Conservation (phyloP, 371 early-diverging fungal species). For the Mucor sp. region DNA sequence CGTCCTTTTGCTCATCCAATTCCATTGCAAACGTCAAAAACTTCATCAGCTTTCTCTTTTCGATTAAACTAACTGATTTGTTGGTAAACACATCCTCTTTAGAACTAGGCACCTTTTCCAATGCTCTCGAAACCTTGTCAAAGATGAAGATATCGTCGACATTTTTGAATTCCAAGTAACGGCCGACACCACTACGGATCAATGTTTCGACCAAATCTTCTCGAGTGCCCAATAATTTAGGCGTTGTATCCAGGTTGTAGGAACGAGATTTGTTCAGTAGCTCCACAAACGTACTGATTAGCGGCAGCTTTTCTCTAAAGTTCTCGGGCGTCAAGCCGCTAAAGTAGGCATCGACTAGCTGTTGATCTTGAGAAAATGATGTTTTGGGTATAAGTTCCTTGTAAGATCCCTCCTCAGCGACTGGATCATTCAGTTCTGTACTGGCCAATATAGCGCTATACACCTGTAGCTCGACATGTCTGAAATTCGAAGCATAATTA, state of each 20-base stretch:
- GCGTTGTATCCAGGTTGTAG: constrained; percentile 81
- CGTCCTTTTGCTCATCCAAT: constrained; percentile 29
- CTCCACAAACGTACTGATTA: constrained; percentile 21
- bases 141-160: constrained; percentile 71
- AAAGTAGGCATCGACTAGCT: background rate
- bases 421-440: background rate
- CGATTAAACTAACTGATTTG: constrained; percentile 71
- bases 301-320: background rate
- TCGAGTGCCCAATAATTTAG: constrained; percentile 74
- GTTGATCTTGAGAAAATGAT: background rate
- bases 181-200: constrained; percentile 80
- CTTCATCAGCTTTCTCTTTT: constrained; percentile 90
- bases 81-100: constrained; percentile 93
- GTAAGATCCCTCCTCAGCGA: background rate
- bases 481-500: constrained; percentile 21
- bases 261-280: constrained; percentile 54
- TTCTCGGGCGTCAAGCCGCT: background rate
- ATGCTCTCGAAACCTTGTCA: constrained; percentile 34
- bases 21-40: constrained; percentile 75
- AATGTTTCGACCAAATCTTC: constrained; percentile 79
- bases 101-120: constrained; percentile 76
- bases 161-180: constrained; percentile 87
- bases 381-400: background rate
- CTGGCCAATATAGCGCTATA: background rate
- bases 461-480: constrained; percentile 5